These are phyloP conservation scores for Citrus glauca DNA, from an alignment of 345 rosid species.

Conservation along the genomic window DNA sequence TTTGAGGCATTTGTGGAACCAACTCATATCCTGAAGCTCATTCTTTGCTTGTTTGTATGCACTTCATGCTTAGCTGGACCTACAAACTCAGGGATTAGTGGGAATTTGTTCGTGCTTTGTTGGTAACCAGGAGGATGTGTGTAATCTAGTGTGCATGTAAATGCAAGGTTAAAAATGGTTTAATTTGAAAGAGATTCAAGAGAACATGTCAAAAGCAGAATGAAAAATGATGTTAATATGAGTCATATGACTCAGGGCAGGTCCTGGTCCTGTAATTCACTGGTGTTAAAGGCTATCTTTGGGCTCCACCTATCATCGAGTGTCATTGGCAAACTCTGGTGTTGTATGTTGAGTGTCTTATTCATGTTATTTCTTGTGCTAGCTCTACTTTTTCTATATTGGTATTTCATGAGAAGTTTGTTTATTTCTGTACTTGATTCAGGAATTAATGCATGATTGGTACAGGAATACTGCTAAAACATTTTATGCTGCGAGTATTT, in stretches of 20 bases:
- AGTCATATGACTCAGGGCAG: not conserved
- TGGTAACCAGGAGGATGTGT: not conserved
- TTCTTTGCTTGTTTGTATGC: not conserved
- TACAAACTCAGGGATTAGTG: not conserved
- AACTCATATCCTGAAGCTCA: not conserved
- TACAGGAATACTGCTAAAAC: conserved; percentile 95
- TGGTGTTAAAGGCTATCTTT: not conserved
- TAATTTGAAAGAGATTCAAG: not conserved
- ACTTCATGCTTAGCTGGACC: not conserved
- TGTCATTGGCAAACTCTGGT: not conserved
- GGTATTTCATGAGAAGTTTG: not conserved
- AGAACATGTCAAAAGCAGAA: not conserved
- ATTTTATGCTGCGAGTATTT: conserved; percentile 94
- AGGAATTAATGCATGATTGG: conserved; percentile 14
- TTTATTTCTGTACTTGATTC: not conserved
- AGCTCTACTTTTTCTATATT: not conserved
- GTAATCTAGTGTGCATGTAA: not conserved
- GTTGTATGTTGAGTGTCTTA: not conserved
- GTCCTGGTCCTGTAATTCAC: not conserved
- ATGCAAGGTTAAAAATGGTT: not conserved
- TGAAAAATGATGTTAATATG: not conserved
- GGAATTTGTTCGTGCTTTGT: not conserved
- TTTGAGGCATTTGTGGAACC: conserved; percentile 4
- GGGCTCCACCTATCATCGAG: not conserved
- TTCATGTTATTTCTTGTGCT: not conserved